Evolutionary conservation across 805 yeast species (phyloP).

Genomic region (Candida namnaoensis): DNA sequence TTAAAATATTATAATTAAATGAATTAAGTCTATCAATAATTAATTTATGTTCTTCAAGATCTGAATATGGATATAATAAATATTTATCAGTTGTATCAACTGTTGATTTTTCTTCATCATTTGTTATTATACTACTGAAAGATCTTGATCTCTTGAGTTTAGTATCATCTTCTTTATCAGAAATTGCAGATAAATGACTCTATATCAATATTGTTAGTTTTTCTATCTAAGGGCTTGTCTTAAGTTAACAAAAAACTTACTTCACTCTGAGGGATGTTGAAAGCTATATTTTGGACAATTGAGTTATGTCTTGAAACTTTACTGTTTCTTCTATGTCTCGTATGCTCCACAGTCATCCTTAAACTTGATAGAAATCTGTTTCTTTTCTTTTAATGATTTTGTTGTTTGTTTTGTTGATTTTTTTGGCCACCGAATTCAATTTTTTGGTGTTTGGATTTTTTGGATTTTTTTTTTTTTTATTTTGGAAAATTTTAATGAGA

Average conservation of each 20-base stretch:
- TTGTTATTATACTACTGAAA: background rate
- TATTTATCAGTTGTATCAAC: background rate
- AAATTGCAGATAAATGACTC: background rate
- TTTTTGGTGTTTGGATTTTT: too few relatives aligned
- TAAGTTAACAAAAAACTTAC: slow-evolving; percentile 10
- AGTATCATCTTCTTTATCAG: background rate
- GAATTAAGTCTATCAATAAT: slow-evolving; percentile 28
- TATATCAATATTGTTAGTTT: background rate
- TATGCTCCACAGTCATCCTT: slow-evolving; percentile 11
- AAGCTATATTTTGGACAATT: slow-evolving; percentile 53
- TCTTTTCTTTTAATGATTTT: too few relatives aligned
- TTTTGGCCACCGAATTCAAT: too few relatives aligned
- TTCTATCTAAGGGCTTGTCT: too few relatives aligned
- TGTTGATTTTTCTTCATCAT: background rate
- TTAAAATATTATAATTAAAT: slow-evolving; percentile 32
- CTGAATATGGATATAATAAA: slow-evolving; percentile 18
- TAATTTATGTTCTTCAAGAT: slow-evolving; percentile 23
- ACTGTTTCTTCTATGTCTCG: slow-evolving; percentile 6
- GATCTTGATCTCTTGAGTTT: background rate
- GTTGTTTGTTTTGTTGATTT: too few relatives aligned
- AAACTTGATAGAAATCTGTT: too few relatives aligned
- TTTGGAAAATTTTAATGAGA: too few relatives aligned
- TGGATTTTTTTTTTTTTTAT: too few relatives aligned
- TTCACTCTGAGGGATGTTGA: slow-evolving; percentile 35
- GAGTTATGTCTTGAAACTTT: slow-evolving; percentile 47